These are phyloP conservation scores for Globisporangium nodosum DNA, from an alignment of 352 stramenopile genomes.

Conservation along the genomic window DNA sequence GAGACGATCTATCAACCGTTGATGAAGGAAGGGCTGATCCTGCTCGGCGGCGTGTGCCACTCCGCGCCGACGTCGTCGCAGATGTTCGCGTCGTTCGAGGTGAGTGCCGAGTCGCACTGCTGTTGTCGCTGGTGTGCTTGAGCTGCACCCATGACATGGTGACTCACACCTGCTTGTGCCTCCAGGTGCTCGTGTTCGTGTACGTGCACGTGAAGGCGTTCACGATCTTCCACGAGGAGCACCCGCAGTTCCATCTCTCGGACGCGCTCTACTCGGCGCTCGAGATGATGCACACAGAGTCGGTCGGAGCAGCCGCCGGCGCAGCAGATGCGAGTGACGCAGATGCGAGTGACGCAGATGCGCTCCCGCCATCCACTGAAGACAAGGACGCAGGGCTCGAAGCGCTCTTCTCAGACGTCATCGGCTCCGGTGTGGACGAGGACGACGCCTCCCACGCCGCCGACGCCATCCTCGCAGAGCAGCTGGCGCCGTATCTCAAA, in stretches of 20 bases:
- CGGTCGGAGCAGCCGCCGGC: neutral
- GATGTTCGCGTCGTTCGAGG: slow-evolving; percentile 69
- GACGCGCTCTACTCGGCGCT: slow-evolving; percentile 54
- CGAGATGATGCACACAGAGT: slow-evolving; percentile 30
- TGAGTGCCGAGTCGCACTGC: slow-evolving; percentile 5
- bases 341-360: neutral
- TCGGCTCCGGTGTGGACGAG: slow-evolving; percentile 22
- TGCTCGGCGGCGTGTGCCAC: slow-evolving; percentile 43
- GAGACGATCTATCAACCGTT: slow-evolving; percentile 57
- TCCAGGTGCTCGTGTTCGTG: slow-evolving; percentile 44
- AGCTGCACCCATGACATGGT: neutral
- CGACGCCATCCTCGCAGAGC: slow-evolving; percentile 20
- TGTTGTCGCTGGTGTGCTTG: neutral
- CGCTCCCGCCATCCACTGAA: neutral
- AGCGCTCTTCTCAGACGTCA: slow-evolving; percentile 61
- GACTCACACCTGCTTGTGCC: neutral
- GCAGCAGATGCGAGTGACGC: slow-evolving; percentile 1
- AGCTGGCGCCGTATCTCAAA: slow-evolving; percentile 46
- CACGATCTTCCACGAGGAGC: slow-evolving; percentile 50
- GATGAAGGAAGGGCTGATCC: slow-evolving; percentile 53
- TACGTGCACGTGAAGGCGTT: slow-evolving; percentile 59
- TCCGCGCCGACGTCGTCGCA: slow-evolving; percentile 30
- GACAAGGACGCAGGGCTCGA: slow-evolving; percentile 46
- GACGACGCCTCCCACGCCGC: slow-evolving; percentile 6
- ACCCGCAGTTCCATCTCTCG: slow-evolving; percentile 58